Conservation (phyloP, 805 yeast species). For the Candida michaelii region DNA sequence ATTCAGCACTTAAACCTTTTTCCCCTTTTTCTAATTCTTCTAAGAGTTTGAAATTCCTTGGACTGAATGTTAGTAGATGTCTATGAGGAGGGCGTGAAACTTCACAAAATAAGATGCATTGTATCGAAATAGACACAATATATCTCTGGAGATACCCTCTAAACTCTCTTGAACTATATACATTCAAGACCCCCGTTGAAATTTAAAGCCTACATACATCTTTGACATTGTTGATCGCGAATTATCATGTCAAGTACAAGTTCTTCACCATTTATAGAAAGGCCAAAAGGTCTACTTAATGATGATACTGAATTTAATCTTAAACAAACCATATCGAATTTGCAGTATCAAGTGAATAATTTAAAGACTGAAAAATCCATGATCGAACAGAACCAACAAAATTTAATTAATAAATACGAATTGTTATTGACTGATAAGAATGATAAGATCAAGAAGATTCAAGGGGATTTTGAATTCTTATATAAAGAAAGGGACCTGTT, state of each 20-base stretch:
- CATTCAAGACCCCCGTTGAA: too few species aligned
- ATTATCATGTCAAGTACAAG: slow-evolving; percentile 1
- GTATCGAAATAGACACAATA: too few species aligned
- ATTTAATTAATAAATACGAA: slow-evolving; percentile 26
- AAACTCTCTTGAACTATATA: too few species aligned
- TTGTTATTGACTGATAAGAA: slow-evolving; percentile 29
- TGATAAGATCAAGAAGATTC: slow-evolving; percentile 31
- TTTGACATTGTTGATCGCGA: slow-evolving; percentile 38
- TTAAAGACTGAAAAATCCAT: slow-evolving; percentile 35
- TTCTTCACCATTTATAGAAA: slow-evolving; percentile 30
- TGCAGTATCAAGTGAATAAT: slow-evolving; percentile 34
- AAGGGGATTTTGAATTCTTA: slow-evolving; percentile 36
- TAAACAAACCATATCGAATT: slow-evolving; percentile 22
- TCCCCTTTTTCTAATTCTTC: slow-evolving; percentile 98
- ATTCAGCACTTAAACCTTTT: slow-evolving; percentile 95
- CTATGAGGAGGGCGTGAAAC: too few species aligned
- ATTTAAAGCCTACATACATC: slow-evolving; percentile 50
- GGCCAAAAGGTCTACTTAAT: slow-evolving; percentile 16
- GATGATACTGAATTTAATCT: slow-evolving; percentile 17
- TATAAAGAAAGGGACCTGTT: slow-evolving; percentile 33
- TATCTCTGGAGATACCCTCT: too few species aligned
- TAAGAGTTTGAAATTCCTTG: slow-evolving; percentile 89
- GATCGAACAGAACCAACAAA: slow-evolving; percentile 26
- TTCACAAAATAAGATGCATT: too few species aligned
- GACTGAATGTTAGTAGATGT: slow-evolving; percentile 42